Conservation (phyloP, 192 early-diverging fungal species). For the Coemansia aciculifera region DNA sequence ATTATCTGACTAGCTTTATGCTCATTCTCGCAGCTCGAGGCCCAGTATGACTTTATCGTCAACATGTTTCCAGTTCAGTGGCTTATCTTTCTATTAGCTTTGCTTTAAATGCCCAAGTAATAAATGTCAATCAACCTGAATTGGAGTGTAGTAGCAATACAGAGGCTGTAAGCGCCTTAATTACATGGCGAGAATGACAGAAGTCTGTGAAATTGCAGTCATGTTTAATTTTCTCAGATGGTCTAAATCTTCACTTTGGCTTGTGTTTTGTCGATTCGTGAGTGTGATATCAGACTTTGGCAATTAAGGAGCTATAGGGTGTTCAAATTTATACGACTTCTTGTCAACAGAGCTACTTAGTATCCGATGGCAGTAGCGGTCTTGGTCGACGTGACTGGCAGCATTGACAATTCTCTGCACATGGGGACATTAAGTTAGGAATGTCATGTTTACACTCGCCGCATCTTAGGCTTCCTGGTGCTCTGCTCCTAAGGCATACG, state of each 20-base stretch:
- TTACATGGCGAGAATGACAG: no score
- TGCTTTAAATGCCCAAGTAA: not conserved
- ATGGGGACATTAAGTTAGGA: not conserved
- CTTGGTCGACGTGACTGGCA: not conserved
- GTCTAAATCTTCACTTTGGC: no score
- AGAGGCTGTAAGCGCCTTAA: not conserved
- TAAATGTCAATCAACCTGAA: not conserved
- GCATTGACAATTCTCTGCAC: not conserved
- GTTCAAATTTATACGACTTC: no score
- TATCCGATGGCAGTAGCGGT: not conserved
- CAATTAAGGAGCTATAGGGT: no score
- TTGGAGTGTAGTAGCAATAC: not conserved
- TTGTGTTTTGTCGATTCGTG: no score
- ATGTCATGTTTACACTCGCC: not conserved
- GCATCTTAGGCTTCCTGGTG: not conserved
- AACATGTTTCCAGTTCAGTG: no score
- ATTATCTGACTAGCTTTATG: no score
- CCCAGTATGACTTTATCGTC: no score
- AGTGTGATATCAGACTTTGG: no score
- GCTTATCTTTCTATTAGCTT: not conserved
- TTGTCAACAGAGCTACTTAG: not conserved
- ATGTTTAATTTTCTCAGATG: no score
- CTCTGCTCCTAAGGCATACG: not conserved
- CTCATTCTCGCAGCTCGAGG: no score
- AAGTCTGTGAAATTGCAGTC: no score